Evolutionary conservation across 495 filamentous ascomycete species (phyloP).

Genomic region (Penicillium samsonianum): DNA sequence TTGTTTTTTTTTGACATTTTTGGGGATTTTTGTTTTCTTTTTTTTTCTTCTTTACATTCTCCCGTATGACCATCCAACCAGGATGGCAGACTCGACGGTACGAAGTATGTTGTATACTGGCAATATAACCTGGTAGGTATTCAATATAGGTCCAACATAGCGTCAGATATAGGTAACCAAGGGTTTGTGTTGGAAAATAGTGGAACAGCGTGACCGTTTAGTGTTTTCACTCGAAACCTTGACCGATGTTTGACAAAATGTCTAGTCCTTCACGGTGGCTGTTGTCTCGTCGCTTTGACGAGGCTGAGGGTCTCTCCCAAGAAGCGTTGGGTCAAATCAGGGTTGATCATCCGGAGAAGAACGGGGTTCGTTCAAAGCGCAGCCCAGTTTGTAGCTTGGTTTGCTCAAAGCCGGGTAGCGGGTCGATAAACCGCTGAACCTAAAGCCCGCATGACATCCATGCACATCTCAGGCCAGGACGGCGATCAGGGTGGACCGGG

Average conservation of each 20-base stretch:
- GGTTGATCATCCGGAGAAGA: constrained; percentile 28
- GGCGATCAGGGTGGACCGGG: constrained; percentile 30
- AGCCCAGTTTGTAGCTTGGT: constrained; percentile 20
- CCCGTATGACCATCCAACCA: constrained; percentile 1
- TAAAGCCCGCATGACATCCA: constrained; percentile 45
- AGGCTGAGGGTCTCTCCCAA: constrained; percentile 3
- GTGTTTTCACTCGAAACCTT: constrained; percentile 1
- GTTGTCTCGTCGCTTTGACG: constrained; percentile 9
- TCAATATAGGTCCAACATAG: background rate
- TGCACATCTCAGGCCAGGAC: constrained; percentile 11
- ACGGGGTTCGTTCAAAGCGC: constrained; percentile 14
- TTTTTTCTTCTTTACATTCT: constrained; percentile 12
- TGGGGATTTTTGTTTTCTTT: constrained; percentile 10
- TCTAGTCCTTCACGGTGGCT: constrained; percentile 20
- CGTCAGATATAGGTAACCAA: background rate
- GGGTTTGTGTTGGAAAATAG: background rate
- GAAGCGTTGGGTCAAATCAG: constrained; percentile 10
- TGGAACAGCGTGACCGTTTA: background rate
- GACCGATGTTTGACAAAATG: constrained; percentile 13
- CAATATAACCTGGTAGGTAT: constrained; percentile 1
- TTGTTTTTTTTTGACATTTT: constrained; percentile 4
- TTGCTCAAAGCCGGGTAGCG: constrained; percentile 37
- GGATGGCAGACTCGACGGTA: background rate
- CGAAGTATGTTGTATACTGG: constrained; percentile 6
- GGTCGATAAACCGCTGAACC: constrained; percentile 45